Conservation (phyloP, 148 eudicot genomes). For the Silene conica region DNA sequence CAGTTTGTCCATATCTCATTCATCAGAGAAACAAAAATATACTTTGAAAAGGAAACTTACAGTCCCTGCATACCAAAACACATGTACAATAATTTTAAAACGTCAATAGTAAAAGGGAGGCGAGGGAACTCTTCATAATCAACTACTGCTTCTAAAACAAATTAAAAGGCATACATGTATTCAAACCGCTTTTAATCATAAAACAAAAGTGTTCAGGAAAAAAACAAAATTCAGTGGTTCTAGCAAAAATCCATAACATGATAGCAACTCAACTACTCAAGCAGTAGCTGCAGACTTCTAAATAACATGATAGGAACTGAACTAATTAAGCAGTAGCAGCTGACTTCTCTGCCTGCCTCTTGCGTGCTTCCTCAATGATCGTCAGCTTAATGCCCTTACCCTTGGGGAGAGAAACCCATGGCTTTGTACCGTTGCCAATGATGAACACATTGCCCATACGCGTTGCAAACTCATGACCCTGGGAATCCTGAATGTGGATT, state of each 20-base stretch:
- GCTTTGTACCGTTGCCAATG: conserved; percentile 52
- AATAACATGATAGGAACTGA: not conserved
- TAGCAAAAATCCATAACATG: not conserved
- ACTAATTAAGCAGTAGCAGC: conserved; percentile 11
- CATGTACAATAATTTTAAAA: not conserved
- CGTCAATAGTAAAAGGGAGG: not conserved
- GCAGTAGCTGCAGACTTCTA: not conserved
- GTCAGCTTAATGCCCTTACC: conserved; percentile 62
- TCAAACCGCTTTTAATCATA: no score
- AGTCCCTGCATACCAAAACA: conserved; percentile 20
- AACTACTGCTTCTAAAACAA: no score
- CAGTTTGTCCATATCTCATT: conserved; percentile 50
- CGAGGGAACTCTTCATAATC: no score
- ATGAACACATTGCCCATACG: conserved; percentile 53
- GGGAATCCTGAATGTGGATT: conserved; percentile 49
- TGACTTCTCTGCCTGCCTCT: conserved; percentile 28
- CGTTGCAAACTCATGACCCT: conserved; percentile 64
- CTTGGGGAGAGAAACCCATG: conserved; percentile 62
- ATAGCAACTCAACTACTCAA: no score
- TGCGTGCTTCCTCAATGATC: conserved; percentile 49
- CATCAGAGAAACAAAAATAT: conserved; percentile 22
- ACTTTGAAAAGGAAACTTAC: conserved; percentile 5
- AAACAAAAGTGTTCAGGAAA: conserved; percentile 2
- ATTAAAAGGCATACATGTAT: no score
- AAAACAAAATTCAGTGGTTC: conserved; percentile 4